Evolutionary conservation across 352 stramenopile species (phyloP).

Genomic region (Phytophthora fragariae): DNA sequence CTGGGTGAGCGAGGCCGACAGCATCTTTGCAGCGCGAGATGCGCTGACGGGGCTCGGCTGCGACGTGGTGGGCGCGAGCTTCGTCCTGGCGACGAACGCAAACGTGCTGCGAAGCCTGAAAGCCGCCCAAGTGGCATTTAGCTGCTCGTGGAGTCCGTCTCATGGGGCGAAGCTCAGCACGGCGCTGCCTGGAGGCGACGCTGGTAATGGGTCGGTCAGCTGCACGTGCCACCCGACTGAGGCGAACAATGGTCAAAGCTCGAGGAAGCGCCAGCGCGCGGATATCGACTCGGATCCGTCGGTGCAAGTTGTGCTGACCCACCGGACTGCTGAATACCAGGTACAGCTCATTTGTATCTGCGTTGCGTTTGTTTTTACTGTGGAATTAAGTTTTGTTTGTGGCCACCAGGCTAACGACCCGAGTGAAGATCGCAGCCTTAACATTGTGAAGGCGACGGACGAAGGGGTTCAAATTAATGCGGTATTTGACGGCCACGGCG

Average conservation of each 20-base stretch:
- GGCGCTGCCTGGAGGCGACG: background rate
- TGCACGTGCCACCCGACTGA: conserved; percentile 25
- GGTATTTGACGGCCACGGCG: conserved; percentile 78
- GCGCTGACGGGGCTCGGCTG: conserved; percentile 46
- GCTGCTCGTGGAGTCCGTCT: conserved; percentile 60
- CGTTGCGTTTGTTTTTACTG: background rate
- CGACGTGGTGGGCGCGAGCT: conserved; percentile 60
- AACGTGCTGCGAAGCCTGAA: conserved; percentile 50
- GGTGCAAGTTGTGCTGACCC: conserved; percentile 32
- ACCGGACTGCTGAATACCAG: conserved; percentile 70
- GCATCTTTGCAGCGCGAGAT: conserved; percentile 52
- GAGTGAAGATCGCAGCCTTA: conserved; percentile 75
- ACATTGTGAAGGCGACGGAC: conserved; percentile 48
- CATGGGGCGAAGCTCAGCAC: conserved; percentile 40
- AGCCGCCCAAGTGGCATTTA: conserved; percentile 44
- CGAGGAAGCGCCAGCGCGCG: conserved; percentile 27
- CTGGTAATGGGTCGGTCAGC: background rate
- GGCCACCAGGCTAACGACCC: conserved; percentile 56
- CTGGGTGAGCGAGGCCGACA: conserved; percentile 61
- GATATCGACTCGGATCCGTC: conserved; percentile 32
- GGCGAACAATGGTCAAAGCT: conserved; percentile 19
- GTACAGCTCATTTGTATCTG: conserved; percentile 23
- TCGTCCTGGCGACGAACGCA: conserved; percentile 53
- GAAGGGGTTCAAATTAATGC: conserved; percentile 55
- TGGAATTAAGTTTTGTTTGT: background rate